Conservation (phyloP, 2,329 filamentous ascomycete species). For the Pseudohalonectria lignicola region DNA sequence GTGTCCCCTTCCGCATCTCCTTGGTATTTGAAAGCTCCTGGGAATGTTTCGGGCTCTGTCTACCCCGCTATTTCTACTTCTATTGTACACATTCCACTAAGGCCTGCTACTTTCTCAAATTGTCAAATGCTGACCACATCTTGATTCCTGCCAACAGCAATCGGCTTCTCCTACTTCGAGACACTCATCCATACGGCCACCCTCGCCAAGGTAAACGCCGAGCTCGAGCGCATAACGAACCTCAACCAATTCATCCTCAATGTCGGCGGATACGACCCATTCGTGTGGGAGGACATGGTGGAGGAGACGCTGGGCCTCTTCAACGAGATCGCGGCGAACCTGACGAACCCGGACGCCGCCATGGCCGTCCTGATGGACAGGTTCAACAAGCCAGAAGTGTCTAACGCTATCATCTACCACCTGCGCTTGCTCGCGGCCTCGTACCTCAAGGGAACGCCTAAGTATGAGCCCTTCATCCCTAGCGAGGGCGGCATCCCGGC, state of each 20-base stretch:
- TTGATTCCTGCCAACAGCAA: constrained; percentile 51
- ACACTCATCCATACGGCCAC: constrained; percentile 61
- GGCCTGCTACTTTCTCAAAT: no score
- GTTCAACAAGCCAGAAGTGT: constrained; percentile 63
- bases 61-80: no score
- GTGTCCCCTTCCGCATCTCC: no score
- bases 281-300: constrained; percentile 73
- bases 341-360: constrained; percentile 48
- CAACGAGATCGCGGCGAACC: constrained; percentile 45
- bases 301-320: constrained; percentile 64
- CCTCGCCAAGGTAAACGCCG: constrained; percentile 52
- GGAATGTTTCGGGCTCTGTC: no score
- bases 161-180: constrained; percentile 91
- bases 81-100: no score
- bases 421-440: constrained; percentile 71
- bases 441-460: constrained; percentile 62
- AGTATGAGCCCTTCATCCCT: constrained; percentile 63
- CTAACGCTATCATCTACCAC: constrained; percentile 77
- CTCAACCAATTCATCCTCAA: constrained; percentile 60
- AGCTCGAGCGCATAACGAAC: constrained; percentile 60
- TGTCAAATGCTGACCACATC: no score
- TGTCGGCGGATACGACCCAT: constrained; percentile 59
- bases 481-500: constrained; percentile 47
- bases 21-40: no score
- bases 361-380: constrained; percentile 42